Conservation (phyloP, 768 basidiomycete species). For the Porphyrellus cyaneotinctus region DNA sequence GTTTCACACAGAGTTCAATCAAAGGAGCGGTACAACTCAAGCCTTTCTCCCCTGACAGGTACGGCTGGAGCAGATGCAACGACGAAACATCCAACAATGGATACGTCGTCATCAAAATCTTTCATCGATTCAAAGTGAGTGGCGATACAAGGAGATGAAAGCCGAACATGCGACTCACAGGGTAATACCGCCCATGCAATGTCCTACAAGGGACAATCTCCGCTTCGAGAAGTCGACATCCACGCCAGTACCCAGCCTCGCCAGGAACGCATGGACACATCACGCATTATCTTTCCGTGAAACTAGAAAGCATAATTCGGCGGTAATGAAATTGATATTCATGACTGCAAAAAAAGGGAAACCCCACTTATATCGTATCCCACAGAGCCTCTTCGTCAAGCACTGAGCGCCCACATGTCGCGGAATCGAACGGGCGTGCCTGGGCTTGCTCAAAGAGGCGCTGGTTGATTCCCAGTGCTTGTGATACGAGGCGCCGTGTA, state of each 20-base stretch:
- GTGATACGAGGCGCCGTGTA: background rate
- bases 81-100: conserved; percentile 7
- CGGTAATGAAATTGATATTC: background rate
- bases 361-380: background rate
- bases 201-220: background rate
- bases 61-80: conserved; percentile 3
- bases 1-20: background rate
- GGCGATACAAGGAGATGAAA: too few species aligned
- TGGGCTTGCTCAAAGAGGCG: background rate
- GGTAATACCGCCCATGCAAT: background rate
- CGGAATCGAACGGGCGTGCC: background rate
- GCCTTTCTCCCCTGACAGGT: background rate
- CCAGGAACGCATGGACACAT: conserved; percentile 3
- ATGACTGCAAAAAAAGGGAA: background rate
- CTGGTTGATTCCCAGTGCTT: conserved; percentile 11
- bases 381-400: conserved; percentile 6
- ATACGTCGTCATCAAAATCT: background rate
- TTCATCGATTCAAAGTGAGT: background rate
- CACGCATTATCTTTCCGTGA: conserved; percentile 2
- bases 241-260: conserved; percentile 3
- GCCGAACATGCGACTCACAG: background rate
- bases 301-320: background rate
- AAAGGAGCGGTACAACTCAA: too few species aligned
- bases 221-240: conserved; percentile 10
- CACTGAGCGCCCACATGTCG: conserved; percentile 10